Percentiles rank a stretch among this genome's conserved stretches.
Evolutionary conservation across 78 protist species (phyloP).

Genomic region (Protostelium mycophagum): DNA sequence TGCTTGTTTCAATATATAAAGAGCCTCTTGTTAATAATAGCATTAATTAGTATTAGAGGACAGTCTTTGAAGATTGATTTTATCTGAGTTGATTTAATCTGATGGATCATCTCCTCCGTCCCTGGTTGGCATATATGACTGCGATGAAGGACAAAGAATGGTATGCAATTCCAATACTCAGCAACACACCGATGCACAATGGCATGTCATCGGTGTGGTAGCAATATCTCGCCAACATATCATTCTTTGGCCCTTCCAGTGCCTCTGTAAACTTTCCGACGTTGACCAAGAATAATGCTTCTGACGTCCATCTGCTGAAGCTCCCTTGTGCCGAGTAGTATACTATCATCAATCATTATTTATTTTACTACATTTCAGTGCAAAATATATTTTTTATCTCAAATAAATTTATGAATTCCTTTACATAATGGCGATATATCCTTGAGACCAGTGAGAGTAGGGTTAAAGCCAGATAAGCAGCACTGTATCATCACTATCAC

Average conservation of each 20-base stretch:
- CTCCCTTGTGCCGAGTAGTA: background rate
- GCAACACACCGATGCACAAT: background rate
- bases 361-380: background rate
- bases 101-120: too few species aligned
- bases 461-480: background rate
- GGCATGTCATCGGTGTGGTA: background rate
- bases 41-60: too few species aligned
- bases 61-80: too few species aligned
- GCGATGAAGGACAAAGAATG: background rate
- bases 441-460: background rate
- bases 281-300: background rate
- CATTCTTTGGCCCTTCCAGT: background rate
- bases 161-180: background rate
- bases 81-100: too few species aligned
- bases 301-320: background rate
- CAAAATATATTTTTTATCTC: too few species aligned
- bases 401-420: too few species aligned
- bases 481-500: background rate
- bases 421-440: background rate
- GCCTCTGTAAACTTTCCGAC: background rate
- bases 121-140: background rate
- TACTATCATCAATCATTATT: background rate
- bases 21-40: too few species aligned
- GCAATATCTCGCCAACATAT: background rate
- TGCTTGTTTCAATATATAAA: too few species aligned